A percentile compares a stretch with the other conserved stretches of the same genome.
Evolutionary conservation across 345 rosid species (phyloP).

Genomic region (Syzygium grande): DNA sequence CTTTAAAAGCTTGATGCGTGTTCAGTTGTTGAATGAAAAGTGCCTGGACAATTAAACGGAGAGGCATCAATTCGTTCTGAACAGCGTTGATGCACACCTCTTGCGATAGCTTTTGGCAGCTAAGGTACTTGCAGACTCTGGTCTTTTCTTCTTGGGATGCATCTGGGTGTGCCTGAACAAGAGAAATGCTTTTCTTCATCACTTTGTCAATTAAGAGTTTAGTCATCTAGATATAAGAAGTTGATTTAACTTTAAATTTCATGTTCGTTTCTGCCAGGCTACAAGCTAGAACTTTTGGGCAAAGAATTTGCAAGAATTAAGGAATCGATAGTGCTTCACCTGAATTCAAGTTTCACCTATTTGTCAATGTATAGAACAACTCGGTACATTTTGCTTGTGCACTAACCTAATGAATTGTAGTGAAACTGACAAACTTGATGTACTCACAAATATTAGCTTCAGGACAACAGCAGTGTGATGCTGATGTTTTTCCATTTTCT

Average conservation of each 20-base stretch:
- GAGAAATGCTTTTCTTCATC: background rate
- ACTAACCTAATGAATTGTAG: background rate
- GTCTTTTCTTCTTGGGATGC: constrained; percentile 59
- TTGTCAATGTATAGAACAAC: background rate
- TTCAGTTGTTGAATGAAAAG: constrained; percentile 67
- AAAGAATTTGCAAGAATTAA: background rate
- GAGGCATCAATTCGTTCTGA: constrained; percentile 80
- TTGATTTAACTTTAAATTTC: background rate
- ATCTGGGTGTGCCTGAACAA: constrained; percentile 37
- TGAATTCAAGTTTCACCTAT: background rate
- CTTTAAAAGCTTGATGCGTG: constrained; percentile 70
- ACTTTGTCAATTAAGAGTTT: background rate
- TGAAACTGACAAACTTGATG: background rate
- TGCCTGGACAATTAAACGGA: constrained; percentile 67
- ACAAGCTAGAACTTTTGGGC: background rate
- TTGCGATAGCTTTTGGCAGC: constrained; percentile 69
- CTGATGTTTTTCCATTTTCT: background rate
- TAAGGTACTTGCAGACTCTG: constrained; percentile 55
- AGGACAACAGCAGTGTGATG: background rate
- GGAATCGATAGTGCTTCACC: background rate
- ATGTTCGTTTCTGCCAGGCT: background rate
- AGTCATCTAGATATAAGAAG: background rate
- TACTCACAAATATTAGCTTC: background rate
- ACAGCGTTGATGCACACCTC: constrained; percentile 63
- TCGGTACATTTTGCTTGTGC: background rate